A percentile compares a stretch with the other conserved stretches of the same genome.
phyloP scores from a whole-genome alignment of 768 basidiomycete species.

The Termitomyces eurrhizus region DNA sequence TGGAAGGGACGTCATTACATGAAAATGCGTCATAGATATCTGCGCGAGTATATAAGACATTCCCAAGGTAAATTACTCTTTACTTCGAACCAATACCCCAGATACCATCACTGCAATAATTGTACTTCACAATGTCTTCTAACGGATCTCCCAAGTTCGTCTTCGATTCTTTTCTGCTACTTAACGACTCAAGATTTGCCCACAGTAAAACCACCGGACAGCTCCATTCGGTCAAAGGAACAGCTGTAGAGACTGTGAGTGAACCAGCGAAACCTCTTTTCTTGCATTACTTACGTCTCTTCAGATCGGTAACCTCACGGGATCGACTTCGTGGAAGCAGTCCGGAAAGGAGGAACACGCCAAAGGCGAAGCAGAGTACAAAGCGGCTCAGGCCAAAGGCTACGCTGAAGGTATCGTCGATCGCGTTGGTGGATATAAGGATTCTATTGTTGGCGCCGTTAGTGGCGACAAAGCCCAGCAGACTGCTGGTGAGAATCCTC shows the following conservation, averaged over 20 bases:
- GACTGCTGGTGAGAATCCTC: conserved; percentile 26
- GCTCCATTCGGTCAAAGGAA: conserved; percentile 41
- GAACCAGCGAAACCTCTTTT: not conserved
- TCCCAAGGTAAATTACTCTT: not conserved
- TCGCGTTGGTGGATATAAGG: conserved; percentile 43
- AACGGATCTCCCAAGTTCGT: conserved; percentile 19
- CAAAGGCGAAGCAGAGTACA: conserved; percentile 46
- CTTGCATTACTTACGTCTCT: not conserved
- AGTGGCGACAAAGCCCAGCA: conserved; percentile 47
- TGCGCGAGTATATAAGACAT: conserved; percentile 9
- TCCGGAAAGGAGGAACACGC: conserved; percentile 53
- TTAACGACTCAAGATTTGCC: not conserved
- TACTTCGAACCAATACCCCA: not conserved
- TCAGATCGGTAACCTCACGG: conserved; percentile 44
- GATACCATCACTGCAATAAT: not conserved
- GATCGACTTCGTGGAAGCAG: conserved; percentile 38
- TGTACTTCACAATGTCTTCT: conserved; percentile 16
- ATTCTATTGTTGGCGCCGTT: conserved; percentile 46
- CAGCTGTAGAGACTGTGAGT: conserved; percentile 22
- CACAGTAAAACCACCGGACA: conserved; percentile 40
- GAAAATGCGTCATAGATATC: conserved; percentile 7
- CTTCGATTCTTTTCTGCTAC: not conserved
- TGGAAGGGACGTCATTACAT: not conserved
- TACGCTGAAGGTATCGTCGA: conserved; percentile 47
- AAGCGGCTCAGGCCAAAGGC: conserved; percentile 45